These are phyloP conservation scores for Viola pubescens DNA, from an alignment of 441 rosid genomes.

Conservation along the genomic window DNA sequence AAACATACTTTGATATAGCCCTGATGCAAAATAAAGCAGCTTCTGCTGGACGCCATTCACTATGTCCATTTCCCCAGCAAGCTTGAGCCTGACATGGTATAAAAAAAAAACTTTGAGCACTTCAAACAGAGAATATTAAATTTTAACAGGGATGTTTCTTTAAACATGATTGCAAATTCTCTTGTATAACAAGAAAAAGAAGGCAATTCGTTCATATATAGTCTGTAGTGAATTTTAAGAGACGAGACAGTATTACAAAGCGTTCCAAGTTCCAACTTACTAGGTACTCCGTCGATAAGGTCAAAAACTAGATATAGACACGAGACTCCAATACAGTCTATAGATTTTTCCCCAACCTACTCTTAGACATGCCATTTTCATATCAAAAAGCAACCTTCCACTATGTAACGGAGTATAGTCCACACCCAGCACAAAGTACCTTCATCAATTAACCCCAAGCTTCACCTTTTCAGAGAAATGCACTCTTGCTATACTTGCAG, in stretches of 20 bases:
- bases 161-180: not conserved
- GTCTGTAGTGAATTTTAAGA: not conserved
- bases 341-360: too few relatives aligned
- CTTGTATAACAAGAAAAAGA: conserved; percentile 9
- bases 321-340: not conserved
- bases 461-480: not conserved
- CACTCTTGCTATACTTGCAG: not conserved
- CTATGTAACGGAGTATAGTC: not conserved
- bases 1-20: conserved; percentile 84
- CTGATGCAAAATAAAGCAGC: conserved; percentile 96
- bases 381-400: not conserved
- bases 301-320: not conserved
- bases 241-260: not conserved
- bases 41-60: conserved; percentile 93
- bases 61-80: conserved; percentile 58
- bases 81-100: conserved; percentile 45
- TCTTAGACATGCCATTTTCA: not conserved
- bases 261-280: not conserved
- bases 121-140: not conserved
- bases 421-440: not conserved
- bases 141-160: too few relatives aligned
- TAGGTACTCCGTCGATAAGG: not conserved
- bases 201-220: not conserved
- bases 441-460: conserved; percentile 1
- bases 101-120: not conserved